Conservation (phyloP, 2,329 filamentous ascomycete genomes). For the Escovopsis sp. region DNA sequence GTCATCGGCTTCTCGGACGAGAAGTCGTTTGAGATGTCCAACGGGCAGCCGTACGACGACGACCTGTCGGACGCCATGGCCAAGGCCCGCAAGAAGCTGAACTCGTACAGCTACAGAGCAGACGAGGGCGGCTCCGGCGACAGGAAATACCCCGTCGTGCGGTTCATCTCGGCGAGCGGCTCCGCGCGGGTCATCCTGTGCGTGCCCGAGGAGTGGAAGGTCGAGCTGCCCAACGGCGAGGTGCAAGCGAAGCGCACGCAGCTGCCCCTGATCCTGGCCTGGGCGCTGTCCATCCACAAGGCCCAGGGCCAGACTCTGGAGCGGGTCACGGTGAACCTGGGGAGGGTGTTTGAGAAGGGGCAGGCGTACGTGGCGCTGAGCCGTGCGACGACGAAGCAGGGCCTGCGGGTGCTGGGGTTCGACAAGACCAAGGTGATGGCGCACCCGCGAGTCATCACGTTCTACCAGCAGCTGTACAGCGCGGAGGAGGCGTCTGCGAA, state of each 20-base stretch:
- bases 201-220: slow-evolving; percentile 84
- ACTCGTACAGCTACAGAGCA: slow-evolving; percentile 24
- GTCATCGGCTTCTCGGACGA: slow-evolving; percentile 38
- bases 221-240: slow-evolving; percentile 90
- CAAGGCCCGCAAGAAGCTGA: slow-evolving; percentile 42
- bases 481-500: slow-evolving; percentile 40
- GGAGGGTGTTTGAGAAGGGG: slow-evolving; percentile 88
- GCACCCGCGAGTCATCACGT: slow-evolving; percentile 69
- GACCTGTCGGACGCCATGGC: slow-evolving; percentile 25
- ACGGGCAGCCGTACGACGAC: slow-evolving; percentile 30
- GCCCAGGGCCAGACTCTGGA: slow-evolving; percentile 91
- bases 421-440: slow-evolving; percentile 88
- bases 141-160: slow-evolving; percentile 64
- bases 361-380: slow-evolving; percentile 95
- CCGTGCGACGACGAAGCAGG: slow-evolving; percentile 75
- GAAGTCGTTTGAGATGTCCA: slow-evolving; percentile 22
- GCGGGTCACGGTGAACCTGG: slow-evolving; percentile 85
- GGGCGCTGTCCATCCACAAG: slow-evolving; percentile 96
- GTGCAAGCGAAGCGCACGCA: slow-evolving; percentile 76
- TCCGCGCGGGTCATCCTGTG: slow-evolving; percentile 52
- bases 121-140: slow-evolving; percentile 30
- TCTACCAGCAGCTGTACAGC: slow-evolving; percentile 70
- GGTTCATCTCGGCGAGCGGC: slow-evolving; percentile 66
- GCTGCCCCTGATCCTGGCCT: slow-evolving; percentile 81
- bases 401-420: slow-evolving; percentile 78